Evolutionary conservation across 805 yeast genomes (phyloP), one percentile per base, ranked within the genome.

Genomic region (Komagataella pastoris): DNA sequence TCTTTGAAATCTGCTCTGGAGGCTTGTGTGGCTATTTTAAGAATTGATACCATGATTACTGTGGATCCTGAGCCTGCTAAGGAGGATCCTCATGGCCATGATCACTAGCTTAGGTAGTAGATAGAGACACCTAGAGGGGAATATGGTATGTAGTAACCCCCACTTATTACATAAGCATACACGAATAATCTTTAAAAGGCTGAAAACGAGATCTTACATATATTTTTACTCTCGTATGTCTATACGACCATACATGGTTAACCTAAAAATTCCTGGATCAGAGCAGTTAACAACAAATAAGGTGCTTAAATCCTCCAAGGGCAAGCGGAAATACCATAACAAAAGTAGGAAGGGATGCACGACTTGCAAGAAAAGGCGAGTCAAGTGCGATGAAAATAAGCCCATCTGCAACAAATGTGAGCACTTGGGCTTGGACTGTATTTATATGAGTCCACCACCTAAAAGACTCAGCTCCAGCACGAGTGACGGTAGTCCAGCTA

Each of bases 1-100:
- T 83, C 96, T 8, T 79, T 95, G 65, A 90, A 95, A 69, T 84
- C 95, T 54, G 98, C 99, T 5, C 79, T 93, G 58, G 99, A 93
- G 73, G 99, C 99, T 2, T 93, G 99, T 71, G 83, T 95, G 67
- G 96, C 98, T 43, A 93, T 93, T 57, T 75, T 95, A 61, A 83
- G 99, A 75, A 93, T 93, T 62, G 99, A 93, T 68, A 93, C 99
- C 50, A 90, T 91, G 95, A 91, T 93, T 62, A 87, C 88, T 49
- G 96, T 93, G 55, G 95, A 91, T 61, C 99, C 99, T 10, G 99
- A 93, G 64, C 89, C 86, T 49, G 88, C 85, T 56, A 81, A 80
- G 71, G 96, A 90, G 71, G 96, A 88, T 60, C 90, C 91, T 21
- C 97, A 91, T 65, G 96, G 71, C 52, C 96, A 89, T 69, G 81